Conservation (phyloP, 352 stramenopile species). For the Phytophthora cajani region DNA sequence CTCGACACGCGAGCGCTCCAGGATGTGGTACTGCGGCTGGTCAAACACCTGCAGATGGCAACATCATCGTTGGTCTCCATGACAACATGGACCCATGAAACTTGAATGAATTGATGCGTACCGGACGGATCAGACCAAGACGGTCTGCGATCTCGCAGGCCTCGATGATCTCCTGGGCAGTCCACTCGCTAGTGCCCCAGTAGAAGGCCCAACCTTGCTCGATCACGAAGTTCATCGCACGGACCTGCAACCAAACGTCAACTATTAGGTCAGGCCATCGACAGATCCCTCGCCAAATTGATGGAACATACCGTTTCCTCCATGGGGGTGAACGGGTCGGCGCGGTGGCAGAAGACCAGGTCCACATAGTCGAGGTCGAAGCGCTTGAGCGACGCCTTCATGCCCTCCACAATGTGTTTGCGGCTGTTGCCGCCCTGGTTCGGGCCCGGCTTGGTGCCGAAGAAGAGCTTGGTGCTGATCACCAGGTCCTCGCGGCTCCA, state of each 20-base stretch:
- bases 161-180: conserved; percentile 69
- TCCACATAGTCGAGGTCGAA: conserved; percentile 69
- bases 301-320: conserved; percentile 59
- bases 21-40: conserved; percentile 80
- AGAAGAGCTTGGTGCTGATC: conserved; percentile 75
- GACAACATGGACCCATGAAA: neutral
- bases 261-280: neutral
- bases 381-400: conserved; percentile 63
- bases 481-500: conserved; percentile 65
- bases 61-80: conserved; percentile 16
- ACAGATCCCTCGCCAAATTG: neutral
- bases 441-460: conserved; percentile 44
- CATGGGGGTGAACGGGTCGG: conserved; percentile 56
- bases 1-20: conserved; percentile 71
- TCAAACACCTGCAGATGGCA: conserved; percentile 53
- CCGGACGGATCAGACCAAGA: conserved; percentile 39
- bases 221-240: conserved; percentile 57
- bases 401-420: conserved; percentile 67
- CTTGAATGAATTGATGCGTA: conserved; percentile 25
- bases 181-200: conserved; percentile 85
- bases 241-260: conserved; percentile 25
- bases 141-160: conserved; percentile 48
- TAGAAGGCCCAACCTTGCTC: conserved; percentile 39
- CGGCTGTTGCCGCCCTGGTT: conserved; percentile 47
- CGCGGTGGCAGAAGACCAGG: conserved; percentile 73